phyloP scores from a whole-genome alignment of 148 eudicot species.

The Rhododendron williamsianum region DNA sequence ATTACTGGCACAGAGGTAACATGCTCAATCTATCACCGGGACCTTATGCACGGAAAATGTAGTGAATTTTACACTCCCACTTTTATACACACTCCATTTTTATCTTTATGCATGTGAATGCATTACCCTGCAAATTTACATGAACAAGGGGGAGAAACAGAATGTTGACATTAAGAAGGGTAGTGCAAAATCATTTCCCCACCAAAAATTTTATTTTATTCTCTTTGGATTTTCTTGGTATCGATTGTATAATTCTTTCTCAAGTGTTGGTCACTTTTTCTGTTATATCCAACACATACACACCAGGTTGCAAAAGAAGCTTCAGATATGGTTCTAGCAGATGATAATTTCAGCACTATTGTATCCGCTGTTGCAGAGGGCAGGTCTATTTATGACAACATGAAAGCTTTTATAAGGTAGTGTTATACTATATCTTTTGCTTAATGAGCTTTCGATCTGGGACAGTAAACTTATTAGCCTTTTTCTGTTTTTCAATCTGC shows the following conservation, averaged over 20 bases:
- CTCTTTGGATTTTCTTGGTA: not conserved
- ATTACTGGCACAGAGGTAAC: slow-evolving; percentile 86
- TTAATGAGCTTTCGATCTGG: not conserved
- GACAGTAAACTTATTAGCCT: not conserved
- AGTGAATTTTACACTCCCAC: not conserved
- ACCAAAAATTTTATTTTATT: not conserved
- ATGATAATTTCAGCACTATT: slow-evolving; percentile 87
- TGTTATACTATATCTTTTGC: slow-evolving; percentile 6
- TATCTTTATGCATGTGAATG: not conserved
- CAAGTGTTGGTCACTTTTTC: not conserved
- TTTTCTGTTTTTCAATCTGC: slow-evolving; percentile 7
- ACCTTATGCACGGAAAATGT: not conserved
- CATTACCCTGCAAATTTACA: not conserved
- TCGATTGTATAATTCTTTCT: not conserved
- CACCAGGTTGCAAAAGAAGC: slow-evolving; percentile 92
- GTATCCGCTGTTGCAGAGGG: slow-evolving; percentile 93
- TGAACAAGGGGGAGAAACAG: not conserved
- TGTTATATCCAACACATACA: not conserved
- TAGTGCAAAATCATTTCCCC: not conserved
- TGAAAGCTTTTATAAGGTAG: slow-evolving; percentile 95
- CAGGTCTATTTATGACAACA: slow-evolving; percentile 79
- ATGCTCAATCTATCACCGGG: not conserved
- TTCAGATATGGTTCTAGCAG: slow-evolving; percentile 89
- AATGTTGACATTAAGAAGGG: not conserved
- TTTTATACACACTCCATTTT: not conserved